Percentiles rank a stretch among this genome's conserved stretches.
phyloP scores from a whole-genome alignment of 108 stramenopile genomes.

The Conticribra weissflogii region DNA sequence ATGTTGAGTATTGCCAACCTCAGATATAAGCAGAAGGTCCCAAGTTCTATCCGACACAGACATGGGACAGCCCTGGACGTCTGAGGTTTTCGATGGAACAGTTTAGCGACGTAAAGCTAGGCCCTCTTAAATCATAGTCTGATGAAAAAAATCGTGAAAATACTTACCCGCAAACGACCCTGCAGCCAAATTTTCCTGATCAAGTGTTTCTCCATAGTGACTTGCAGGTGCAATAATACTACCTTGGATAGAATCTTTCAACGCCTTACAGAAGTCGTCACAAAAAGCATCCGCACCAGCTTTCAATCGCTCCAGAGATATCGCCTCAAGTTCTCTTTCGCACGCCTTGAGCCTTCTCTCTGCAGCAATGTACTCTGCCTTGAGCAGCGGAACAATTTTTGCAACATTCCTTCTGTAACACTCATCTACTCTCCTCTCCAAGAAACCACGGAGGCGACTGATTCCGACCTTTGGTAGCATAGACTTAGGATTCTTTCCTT shows the following conservation, averaged over 20 bases:
- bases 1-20: slow-evolving; percentile 75
- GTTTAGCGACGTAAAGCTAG: too few relatives aligned
- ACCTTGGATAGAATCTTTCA: slow-evolving; percentile 82
- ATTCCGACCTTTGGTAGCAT: slow-evolving; percentile 73
- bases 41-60: slow-evolving; percentile 75
- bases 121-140: too few relatives aligned
- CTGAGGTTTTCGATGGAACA: too few relatives aligned
- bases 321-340: slow-evolving; percentile 81
- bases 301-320: slow-evolving; percentile 82
- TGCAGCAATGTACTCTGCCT: slow-evolving; percentile 72
- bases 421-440: slow-evolving; percentile 90
- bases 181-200: slow-evolving; percentile 77
- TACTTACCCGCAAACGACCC: slow-evolving; percentile 74
- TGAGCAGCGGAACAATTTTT: slow-evolving; percentile 90
- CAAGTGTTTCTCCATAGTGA: slow-evolving; percentile 88
- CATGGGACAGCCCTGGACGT: slow-evolving; percentile 71
- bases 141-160: neutral
- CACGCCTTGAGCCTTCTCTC: slow-evolving; percentile 73
- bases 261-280: slow-evolving; percentile 82
- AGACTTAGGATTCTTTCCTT: slow-evolving; percentile 36
- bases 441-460: slow-evolving; percentile 76
- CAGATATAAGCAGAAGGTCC: slow-evolving; percentile 62
- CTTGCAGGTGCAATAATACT: slow-evolving; percentile 82
- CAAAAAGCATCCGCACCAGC: slow-evolving; percentile 82
- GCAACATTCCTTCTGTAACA: slow-evolving; percentile 90